phyloP scores from a whole-genome alignment of 1,284 basidiomycete genomes.

The Sutorius eximius region DNA sequence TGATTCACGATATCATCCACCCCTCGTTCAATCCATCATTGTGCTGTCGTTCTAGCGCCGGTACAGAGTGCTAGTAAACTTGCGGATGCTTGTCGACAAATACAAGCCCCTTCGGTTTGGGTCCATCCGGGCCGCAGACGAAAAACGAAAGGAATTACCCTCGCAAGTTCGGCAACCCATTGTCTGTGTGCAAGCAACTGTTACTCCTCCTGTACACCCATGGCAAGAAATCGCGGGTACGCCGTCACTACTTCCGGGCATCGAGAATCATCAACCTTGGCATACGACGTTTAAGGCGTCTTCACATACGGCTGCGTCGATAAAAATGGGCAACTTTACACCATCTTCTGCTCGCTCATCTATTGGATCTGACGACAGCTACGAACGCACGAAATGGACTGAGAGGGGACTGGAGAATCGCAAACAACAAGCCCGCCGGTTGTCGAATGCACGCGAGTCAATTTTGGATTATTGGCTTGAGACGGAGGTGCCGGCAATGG shows the following conservation, averaged over 20 bases:
- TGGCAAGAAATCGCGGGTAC: constrained; percentile 34
- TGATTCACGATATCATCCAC: background rate
- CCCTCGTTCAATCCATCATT: constrained; percentile 3
- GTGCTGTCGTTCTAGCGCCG: background rate
- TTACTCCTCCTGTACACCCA: constrained; percentile 3
- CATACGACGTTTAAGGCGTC: constrained; percentile 66
- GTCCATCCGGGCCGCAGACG: constrained; percentile 65
- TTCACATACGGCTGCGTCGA: constrained; percentile 50
- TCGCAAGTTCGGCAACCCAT: constrained; percentile 32
- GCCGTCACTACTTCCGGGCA: constrained; percentile 53
- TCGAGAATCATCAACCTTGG: constrained; percentile 65
- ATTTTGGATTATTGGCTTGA: constrained; percentile 75
- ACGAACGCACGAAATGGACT: constrained; percentile 51
- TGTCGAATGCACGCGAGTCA: constrained; percentile 68
- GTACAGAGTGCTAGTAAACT: constrained; percentile 15
- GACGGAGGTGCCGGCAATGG: constrained; percentile 29
- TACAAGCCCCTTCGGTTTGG: constrained; percentile 75
- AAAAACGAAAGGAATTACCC: constrained; percentile 63
- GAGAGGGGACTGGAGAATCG: constrained; percentile 55
- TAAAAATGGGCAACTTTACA: constrained; percentile 52
- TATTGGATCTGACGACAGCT: constrained; percentile 38
- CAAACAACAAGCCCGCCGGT: constrained; percentile 51
- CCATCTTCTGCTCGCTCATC: constrained; percentile 25
- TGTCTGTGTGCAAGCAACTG: background rate
- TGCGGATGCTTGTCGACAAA: constrained; percentile 85